Conservation (phyloP, 139 green algal species). For the Coelastrella sp. region DNA sequence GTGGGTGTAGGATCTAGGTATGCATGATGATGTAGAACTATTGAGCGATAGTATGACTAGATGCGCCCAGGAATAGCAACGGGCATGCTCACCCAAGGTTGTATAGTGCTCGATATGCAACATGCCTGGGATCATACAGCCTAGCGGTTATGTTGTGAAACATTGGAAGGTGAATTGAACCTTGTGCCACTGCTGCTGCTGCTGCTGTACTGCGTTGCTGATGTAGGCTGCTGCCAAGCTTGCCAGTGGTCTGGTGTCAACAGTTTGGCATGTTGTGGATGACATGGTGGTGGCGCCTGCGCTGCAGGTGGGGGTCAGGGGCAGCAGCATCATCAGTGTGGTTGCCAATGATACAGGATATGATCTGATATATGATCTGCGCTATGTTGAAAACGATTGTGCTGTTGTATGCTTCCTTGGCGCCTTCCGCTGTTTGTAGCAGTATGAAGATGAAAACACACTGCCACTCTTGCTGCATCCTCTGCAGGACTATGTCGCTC, state of each 20-base stretch:
- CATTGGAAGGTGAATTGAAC: no score
- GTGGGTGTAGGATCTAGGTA: background rate
- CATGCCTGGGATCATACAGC: no score
- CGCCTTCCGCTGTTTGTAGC: no score
- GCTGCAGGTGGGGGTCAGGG: constrained; percentile 42
- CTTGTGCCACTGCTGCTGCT: background rate
- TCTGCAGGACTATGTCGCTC: constrained; percentile 12
- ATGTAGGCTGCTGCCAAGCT: constrained; percentile 69
- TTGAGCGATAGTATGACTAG: no score
- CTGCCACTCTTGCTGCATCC: background rate
- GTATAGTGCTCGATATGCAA: no score
- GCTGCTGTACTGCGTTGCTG: background rate
- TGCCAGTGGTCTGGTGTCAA: constrained; percentile 69
- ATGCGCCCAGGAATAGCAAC: no score
- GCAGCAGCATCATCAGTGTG: no score
- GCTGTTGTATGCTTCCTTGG: no score
- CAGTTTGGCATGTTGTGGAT: constrained; percentile 71
- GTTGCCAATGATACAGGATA: background rate
- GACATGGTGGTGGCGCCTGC: constrained; percentile 63
- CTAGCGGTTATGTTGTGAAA: no score
- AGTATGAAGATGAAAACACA: background rate
- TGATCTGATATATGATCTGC: background rate
- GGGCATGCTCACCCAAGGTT: no score
- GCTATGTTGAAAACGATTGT: no score
- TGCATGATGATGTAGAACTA: background rate